Conservation (phyloP, 371 early-diverging fungal genomes). For the Conidiobolus incongruus region DNA sequence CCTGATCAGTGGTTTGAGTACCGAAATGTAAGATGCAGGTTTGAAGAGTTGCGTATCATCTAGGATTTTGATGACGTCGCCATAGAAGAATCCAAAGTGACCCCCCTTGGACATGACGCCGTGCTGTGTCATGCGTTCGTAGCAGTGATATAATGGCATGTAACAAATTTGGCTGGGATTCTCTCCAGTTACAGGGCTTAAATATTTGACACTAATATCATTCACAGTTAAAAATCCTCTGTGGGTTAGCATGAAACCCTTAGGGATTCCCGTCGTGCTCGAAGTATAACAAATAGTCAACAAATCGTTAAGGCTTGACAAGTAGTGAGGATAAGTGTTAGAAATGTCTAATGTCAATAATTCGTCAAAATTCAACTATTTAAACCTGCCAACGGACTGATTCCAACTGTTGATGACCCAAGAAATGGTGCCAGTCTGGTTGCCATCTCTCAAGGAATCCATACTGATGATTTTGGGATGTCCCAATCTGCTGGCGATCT, state of each 20-base stretch:
- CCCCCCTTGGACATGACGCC: slow-evolving; percentile 24
- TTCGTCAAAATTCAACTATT: slow-evolving; percentile 27
- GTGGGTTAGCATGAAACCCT: slow-evolving; percentile 30
- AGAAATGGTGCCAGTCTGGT: too few species aligned
- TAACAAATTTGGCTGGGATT: too few species aligned
- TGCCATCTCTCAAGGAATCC: slow-evolving; percentile 38
- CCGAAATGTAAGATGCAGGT: slow-evolving; percentile 66
- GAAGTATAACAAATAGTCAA: slow-evolving; percentile 92
- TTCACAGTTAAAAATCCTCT: too few species aligned
- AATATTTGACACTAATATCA: too few species aligned
- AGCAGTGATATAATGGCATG: slow-evolving; percentile 41
- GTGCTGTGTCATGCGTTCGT: slow-evolving; percentile 42
- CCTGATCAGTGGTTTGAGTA: slow-evolving; percentile 77
- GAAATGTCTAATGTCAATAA: slow-evolving; percentile 28
- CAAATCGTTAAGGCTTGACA: slow-evolving; percentile 22
- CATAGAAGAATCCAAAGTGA: slow-evolving; percentile 59
- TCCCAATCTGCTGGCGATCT: slow-evolving; percentile 21
- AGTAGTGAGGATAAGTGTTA: slow-evolving; percentile 10
- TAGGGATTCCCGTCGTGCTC: slow-evolving; percentile 66
- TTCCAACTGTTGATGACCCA: too few species aligned
- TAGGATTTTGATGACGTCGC: slow-evolving; percentile 48
- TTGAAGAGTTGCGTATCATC: slow-evolving; percentile 56
- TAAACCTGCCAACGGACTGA: slow-evolving; percentile 21
- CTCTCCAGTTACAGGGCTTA: too few species aligned
- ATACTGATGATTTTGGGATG: slow-evolving; percentile 47